Conservation (phyloP, 768 basidiomycete species). For the Boletus tylopilopsis region DNA sequence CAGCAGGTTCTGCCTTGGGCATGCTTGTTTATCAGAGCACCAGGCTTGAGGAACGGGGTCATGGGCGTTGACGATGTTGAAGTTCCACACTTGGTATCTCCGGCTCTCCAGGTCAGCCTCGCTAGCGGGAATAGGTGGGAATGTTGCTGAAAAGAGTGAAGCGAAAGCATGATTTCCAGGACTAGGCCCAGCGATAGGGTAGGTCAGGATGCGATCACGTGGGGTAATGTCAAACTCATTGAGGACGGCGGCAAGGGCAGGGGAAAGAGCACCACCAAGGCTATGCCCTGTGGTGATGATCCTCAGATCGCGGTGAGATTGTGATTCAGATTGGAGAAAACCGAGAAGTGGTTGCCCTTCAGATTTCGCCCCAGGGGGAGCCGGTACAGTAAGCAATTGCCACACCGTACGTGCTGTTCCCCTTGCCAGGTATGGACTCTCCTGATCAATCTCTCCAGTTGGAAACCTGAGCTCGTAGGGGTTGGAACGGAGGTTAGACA, state of each 20-base stretch:
- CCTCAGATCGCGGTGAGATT: background rate
- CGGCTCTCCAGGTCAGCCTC: background rate
- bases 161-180: conserved; percentile 7
- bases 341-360: background rate
- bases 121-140: background rate
- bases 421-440: background rate
- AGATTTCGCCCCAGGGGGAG: background rate
- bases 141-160: background rate
- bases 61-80: conserved; percentile 9
- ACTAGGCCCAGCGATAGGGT: conserved; percentile 7
- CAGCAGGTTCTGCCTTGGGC: background rate
- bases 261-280: conserved; percentile 9
- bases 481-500: background rate
- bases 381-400: background rate
- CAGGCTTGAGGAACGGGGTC: conserved; percentile 17
- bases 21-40: background rate
- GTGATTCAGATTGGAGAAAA: background rate
- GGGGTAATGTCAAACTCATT: background rate
- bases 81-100: conserved; percentile 11
- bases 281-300: conserved; percentile 12
- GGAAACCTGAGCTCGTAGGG: background rate
- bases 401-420: conserved; percentile 1
- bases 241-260: conserved; percentile 8
- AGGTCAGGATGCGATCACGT: background rate
- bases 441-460: background rate